Evolutionary conservation across 148 eudicot genomes (phyloP).

Genomic region (Polygonum aviculare): DNA sequence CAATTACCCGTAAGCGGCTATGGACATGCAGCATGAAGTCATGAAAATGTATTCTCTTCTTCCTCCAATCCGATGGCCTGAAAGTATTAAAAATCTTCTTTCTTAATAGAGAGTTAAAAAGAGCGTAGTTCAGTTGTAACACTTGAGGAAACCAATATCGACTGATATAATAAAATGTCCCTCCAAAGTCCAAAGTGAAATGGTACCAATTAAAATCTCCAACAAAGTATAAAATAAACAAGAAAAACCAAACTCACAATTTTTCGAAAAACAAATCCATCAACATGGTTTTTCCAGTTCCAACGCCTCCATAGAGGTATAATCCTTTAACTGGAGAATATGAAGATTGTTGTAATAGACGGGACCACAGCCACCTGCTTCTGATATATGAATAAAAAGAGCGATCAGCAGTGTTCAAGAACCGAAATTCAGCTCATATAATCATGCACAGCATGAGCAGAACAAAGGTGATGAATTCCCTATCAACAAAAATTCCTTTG

Average conservation of each 20-base stretch:
- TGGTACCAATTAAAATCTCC: neutral
- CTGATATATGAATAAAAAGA: constrained; percentile 26
- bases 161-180: neutral
- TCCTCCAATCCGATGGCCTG: constrained; percentile 88
- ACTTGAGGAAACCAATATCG: neutral
- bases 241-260: constrained; percentile 40
- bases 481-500: neutral
- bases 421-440: neutral
- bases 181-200: neutral
- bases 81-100: neutral
- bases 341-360: constrained; percentile 60
- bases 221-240: neutral
- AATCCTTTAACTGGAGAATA: constrained; percentile 80
- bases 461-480: neutral
- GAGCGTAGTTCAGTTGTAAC: neutral
- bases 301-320: constrained; percentile 86
- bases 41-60: constrained; percentile 88
- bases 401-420: neutral
- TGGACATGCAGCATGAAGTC: constrained; percentile 97
- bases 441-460: neutral
- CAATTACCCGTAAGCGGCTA: constrained; percentile 67
- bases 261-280: constrained; percentile 83
- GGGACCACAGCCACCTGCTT: constrained; percentile 85
- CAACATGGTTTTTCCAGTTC: constrained; percentile 96
- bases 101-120: neutral